These are phyloP conservation scores for Syncephalastrum racemosum DNA, from an alignment of 371 early-diverging fungal species.

Conservation along the genomic window DNA sequence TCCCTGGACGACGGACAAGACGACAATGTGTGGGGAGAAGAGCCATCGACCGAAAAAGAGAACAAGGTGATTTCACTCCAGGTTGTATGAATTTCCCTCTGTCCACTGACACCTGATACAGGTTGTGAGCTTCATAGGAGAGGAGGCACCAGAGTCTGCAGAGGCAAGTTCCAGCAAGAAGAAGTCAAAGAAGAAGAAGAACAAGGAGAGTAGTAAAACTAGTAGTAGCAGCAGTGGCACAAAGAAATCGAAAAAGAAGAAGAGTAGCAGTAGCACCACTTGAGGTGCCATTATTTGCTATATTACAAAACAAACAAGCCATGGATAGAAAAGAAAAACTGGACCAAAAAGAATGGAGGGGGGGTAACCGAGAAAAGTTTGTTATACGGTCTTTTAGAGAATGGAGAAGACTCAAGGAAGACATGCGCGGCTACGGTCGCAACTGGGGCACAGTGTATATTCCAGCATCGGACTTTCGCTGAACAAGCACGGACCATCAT, in stretches of 20 bases:
- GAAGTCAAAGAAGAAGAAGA: slow-evolving; percentile 6
- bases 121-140: neutral
- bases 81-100: neutral
- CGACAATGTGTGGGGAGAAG: neutral
- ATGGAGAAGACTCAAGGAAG: too few relatives aligned
- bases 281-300: too few relatives aligned
- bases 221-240: neutral
- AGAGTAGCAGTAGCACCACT: too few relatives aligned
- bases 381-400: too few relatives aligned
- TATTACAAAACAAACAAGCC: too few relatives aligned
- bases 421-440: too few relatives aligned
- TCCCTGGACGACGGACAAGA: slow-evolving; percentile 7
- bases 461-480: slow-evolving; percentile 13
- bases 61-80: neutral
- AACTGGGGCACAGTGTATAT: too few relatives aligned
- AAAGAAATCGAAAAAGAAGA: too few relatives aligned
- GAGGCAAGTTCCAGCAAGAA: neutral
- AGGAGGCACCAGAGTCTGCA: neutral
- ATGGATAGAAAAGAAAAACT: too few relatives aligned
- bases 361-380: too few relatives aligned
- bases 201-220: slow-evolving; percentile 3
- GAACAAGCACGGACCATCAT: slow-evolving; percentile 19
- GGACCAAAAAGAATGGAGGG: too few relatives aligned
- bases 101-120: neutral
- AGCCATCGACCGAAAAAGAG: neutral